Evolutionary conservation across 768 basidiomycete genomes (phyloP).

Genomic region (Suillus lakei): DNA sequence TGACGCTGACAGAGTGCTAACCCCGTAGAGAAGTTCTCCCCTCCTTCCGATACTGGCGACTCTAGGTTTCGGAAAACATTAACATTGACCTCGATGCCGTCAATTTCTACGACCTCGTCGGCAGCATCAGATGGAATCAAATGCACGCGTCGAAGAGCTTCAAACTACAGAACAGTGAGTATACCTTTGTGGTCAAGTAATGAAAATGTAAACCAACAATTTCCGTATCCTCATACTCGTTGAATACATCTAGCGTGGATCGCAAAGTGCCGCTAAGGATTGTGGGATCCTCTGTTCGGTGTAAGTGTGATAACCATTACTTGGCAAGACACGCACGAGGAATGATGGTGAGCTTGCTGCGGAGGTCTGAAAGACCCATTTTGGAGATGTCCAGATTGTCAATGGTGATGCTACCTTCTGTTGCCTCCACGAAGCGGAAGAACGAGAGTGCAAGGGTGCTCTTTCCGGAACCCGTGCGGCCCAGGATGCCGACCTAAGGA

Average conservation of each 20-base stretch:
- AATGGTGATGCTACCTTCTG: constrained; percentile 71
- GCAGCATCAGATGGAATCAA: constrained; percentile 66
- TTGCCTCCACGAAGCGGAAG: constrained; percentile 91
- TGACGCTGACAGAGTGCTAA: constrained; percentile 32
- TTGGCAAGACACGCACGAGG: constrained; percentile 53
- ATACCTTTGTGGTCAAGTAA: neutral
- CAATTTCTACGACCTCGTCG: constrained; percentile 43
- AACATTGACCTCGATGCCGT: constrained; percentile 55
- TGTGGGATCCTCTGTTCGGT: constrained; percentile 77
- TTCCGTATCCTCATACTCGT: constrained; percentile 83
- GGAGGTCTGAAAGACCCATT: constrained; percentile 82
- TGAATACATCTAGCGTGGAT: constrained; percentile 83
- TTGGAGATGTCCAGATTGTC: constrained; percentile 82
- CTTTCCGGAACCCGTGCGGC: constrained; percentile 76
- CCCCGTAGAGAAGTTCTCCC: constrained; percentile 91
- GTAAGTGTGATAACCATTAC: neutral
- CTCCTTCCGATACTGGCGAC: constrained; percentile 77
- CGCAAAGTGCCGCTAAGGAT: constrained; percentile 84
- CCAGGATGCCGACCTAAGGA: constrained; percentile 67
- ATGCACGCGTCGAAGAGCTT: constrained; percentile 84
- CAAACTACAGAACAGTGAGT: constrained; percentile 53
- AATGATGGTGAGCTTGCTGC: constrained; percentile 77
- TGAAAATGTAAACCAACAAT: constrained; percentile 55
- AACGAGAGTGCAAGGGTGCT: constrained; percentile 83
- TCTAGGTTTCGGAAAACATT: constrained; percentile 83